Percentiles rank a stretch among this genome's conserved stretches.
phyloP scores from a whole-genome alignment of 768 basidiomycete genomes.

The Pholiota molesta region DNA sequence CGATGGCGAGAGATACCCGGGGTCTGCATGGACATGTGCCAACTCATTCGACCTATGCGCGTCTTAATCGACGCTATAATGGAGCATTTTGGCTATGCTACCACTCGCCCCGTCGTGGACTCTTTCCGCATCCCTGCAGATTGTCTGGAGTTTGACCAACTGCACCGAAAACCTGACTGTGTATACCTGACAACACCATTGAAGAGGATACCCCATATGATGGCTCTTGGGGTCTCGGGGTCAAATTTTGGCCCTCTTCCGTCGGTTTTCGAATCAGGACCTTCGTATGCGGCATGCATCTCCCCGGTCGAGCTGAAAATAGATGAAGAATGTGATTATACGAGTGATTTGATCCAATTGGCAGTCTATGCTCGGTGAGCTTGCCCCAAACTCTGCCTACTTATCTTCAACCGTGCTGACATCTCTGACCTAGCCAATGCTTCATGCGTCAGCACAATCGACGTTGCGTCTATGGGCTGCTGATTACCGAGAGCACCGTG shows the following conservation, averaged over 20 bases:
- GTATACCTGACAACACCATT: neutral
- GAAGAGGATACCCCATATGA: neutral
- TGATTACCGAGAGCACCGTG: conserved; percentile 14
- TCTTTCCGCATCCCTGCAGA: neutral
- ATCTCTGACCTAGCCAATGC: conserved; percentile 11
- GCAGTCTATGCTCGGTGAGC: conserved; percentile 19
- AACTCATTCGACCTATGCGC: neutral
- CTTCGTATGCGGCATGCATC: conserved; percentile 2
- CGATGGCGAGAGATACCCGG: neutral
- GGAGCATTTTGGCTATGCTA: neutral
- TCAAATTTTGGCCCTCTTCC: conserved; percentile 4
- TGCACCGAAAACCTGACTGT: neutral
- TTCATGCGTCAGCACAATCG: conserved; percentile 26
- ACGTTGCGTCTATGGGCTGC: conserved; percentile 18
- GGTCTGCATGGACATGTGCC: neutral
- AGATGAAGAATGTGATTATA: neutral
- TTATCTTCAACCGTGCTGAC: too few relatives aligned
- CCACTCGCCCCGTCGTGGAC: neutral
- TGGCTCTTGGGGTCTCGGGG: neutral
- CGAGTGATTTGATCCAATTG: conserved; percentile 10
- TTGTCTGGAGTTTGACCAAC: neutral
- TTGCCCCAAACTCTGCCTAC: neutral
- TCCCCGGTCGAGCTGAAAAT: conserved; percentile 14
- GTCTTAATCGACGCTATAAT: neutral
- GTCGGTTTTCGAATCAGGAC: conserved; percentile 1